These are phyloP conservation scores for Auricularia sp. DNA, from an alignment of 768 basidiomycete species.

Conservation along the genomic window DNA sequence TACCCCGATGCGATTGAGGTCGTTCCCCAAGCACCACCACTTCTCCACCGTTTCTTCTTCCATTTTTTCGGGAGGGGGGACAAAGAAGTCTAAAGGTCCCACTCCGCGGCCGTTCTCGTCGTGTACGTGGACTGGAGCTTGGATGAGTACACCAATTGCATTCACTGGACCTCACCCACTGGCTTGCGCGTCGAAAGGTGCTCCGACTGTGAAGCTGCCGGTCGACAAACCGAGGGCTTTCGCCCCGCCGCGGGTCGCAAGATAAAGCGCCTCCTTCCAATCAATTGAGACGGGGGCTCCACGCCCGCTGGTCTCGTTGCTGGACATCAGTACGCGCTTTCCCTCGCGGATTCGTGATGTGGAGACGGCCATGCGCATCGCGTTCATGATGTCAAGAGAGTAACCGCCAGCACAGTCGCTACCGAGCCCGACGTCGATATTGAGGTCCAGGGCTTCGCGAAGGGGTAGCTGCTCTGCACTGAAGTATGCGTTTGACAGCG, in stretches of 20 bases:
- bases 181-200: conserved; percentile 65
- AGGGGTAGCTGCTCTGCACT: conserved; percentile 59
- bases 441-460: conserved; percentile 55
- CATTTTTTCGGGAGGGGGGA: conserved; percentile 18
- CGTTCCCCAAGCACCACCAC: conserved; percentile 83
- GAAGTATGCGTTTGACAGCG: conserved; percentile 83
- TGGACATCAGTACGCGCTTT: conserved; percentile 15
- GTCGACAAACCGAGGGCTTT: conserved; percentile 47
- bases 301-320: neutral
- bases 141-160: conserved; percentile 3
- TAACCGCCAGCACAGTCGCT: conserved; percentile 86
- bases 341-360: conserved; percentile 64
- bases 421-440: conserved; percentile 69
- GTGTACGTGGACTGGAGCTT: conserved; percentile 35
- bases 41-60: conserved; percentile 59
- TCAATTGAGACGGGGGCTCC: conserved; percentile 39
- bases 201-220: conserved; percentile 49
- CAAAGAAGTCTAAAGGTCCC: conserved; percentile 66
- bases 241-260: conserved; percentile 76
- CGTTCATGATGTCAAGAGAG: conserved; percentile 60
- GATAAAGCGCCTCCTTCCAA: conserved; percentile 74
- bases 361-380: conserved; percentile 71
- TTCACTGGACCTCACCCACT: conserved; percentile 33
- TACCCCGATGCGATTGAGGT: conserved; percentile 50
- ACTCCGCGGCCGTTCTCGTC: conserved; percentile 35